Base-by-base conservation (phyloP, 345 rosid genomes). In the Arabis alpina region DNA sequence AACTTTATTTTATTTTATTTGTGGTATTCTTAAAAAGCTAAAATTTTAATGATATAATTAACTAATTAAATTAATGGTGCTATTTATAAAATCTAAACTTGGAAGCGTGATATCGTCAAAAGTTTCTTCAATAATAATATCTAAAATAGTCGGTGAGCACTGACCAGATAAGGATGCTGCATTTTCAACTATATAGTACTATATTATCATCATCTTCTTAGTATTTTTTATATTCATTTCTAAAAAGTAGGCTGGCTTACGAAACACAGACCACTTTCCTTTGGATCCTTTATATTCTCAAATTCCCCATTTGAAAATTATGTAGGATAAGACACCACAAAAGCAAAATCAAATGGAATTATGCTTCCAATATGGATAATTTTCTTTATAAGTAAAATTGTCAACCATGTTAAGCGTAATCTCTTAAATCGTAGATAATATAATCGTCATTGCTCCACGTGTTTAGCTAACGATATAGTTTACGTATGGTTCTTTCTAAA, bases 161-260 rank as follows among this genome's bases (percentile, higher is more conserved):
- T 43, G 30, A 55, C 64, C 6, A 54, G 76, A 72, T 72, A 72
- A 64, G 71, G 70, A 64, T 72, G 44, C n/a, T 64, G 50, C 28
- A 64, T 47, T 47, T 47, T 48, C 24, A 72, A 45, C 42, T 63
- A 72, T 54, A 54, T 62, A 32, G 0, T 68, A 32, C 6, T 6
- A 36, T 7, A 36, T 50, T 0, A 24, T 37, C 6, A 14, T 39
- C 69, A 24, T 50, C 37, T 5, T 51, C 25, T 30, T 39, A 32
- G n/a, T 14, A 25, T 36, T 27, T 59, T 39, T n/a, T 70, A 41
- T 61, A 51, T 71, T 19, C n/a, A 30, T 71, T 42, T 10, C 13
- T 0, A 39, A 15, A 48, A 36, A 7, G 45, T 13, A 30, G 24
- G 45, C 11, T 60, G 60, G 54, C 45, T 71, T 69, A 58, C 30